A percentile compares a stretch with the other conserved stretches of the same genome.
Evolutionary conservation across 768 basidiomycete species (phyloP).

Genomic region (Lentinula sp.): DNA sequence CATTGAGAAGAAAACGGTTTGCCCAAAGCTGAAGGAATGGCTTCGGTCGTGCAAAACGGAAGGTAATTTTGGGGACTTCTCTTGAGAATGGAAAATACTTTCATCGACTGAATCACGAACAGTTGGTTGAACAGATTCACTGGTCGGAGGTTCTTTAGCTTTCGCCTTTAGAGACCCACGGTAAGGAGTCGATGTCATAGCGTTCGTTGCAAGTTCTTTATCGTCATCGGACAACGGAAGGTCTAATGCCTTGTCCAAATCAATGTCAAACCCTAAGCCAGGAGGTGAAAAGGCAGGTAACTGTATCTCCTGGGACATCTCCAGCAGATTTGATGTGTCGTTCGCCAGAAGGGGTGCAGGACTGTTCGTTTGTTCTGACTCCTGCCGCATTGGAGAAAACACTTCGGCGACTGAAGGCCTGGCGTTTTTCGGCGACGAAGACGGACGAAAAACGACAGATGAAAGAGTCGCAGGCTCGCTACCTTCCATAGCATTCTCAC

Average conservation of each 20-base stretch:
- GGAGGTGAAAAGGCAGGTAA: constrained; percentile 39
- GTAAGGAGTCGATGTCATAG: constrained; percentile 40
- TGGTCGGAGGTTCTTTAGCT: constrained; percentile 18
- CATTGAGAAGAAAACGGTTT: constrained; percentile 56
- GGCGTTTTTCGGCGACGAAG: constrained; percentile 21
- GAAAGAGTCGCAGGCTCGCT: constrained; percentile 19
- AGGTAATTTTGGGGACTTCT: constrained; percentile 30
- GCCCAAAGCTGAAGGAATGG: constrained; percentile 64
- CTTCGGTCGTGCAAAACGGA: constrained; percentile 46
- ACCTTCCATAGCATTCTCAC: constrained; percentile 22
- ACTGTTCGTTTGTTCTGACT: constrained; percentile 7
- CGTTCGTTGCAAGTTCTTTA: constrained; percentile 14
- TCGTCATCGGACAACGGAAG: constrained; percentile 24
- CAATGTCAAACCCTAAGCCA: constrained; percentile 34
- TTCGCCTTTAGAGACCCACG: constrained; percentile 35
- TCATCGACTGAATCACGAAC: constrained; percentile 28
- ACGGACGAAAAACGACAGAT: constrained; percentile 19
- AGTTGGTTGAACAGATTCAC: constrained; percentile 15
- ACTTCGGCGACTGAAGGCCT: constrained; percentile 44
- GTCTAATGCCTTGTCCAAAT: constrained; percentile 21
- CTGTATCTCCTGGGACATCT: constrained; percentile 51
- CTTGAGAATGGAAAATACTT: constrained; percentile 37
- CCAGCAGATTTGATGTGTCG: constrained; percentile 48
- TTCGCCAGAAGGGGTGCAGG: constrained; percentile 12
- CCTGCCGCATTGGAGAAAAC: constrained; percentile 35